Percentiles rank a stretch among this genome's conserved stretches.
Evolutionary conservation across 352 stramenopile species (phyloP).

Genomic region (Globisporangium carolinianum): DNA sequence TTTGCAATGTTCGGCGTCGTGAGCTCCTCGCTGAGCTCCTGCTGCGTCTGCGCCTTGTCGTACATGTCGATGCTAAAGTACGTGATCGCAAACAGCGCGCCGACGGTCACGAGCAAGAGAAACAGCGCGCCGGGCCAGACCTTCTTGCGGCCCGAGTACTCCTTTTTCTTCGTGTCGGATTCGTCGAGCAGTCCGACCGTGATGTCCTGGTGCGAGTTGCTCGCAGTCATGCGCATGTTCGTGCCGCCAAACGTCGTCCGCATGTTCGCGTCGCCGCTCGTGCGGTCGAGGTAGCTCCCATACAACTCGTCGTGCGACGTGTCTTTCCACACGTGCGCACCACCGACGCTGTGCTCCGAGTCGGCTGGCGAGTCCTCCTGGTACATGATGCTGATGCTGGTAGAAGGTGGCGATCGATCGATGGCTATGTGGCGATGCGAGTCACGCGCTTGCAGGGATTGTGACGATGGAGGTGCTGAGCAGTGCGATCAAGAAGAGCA

Average conservation of each 20-base stretch:
- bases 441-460: no score
- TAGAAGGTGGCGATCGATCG: background rate
- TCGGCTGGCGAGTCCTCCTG: constrained; percentile 15
- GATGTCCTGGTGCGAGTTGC: constrained; percentile 52
- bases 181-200: constrained; percentile 64
- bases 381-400: constrained; percentile 6
- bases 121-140: constrained; percentile 76
- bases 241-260: constrained; percentile 14
- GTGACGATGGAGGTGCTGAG: no score
- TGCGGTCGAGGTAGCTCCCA: constrained; percentile 55
- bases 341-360: constrained; percentile 10
- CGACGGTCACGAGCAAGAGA: constrained; percentile 46
- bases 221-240: constrained; percentile 13
- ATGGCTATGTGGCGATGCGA: no score
- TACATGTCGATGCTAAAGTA: constrained; percentile 61
- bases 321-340: constrained; percentile 63
- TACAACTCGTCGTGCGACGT: constrained; percentile 67
- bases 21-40: constrained; percentile 44
- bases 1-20: constrained; percentile 23
- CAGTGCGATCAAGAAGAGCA: no score
- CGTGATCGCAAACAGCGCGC: constrained; percentile 40
- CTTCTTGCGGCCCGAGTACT: constrained; percentile 61
- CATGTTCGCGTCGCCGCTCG: constrained; percentile 17
- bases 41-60: constrained; percentile 56
- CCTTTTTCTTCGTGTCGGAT: constrained; percentile 25